Evolutionary conservation across 148 eudicot genomes (phyloP).

Genomic region (Nepenthes gracilis): DNA sequence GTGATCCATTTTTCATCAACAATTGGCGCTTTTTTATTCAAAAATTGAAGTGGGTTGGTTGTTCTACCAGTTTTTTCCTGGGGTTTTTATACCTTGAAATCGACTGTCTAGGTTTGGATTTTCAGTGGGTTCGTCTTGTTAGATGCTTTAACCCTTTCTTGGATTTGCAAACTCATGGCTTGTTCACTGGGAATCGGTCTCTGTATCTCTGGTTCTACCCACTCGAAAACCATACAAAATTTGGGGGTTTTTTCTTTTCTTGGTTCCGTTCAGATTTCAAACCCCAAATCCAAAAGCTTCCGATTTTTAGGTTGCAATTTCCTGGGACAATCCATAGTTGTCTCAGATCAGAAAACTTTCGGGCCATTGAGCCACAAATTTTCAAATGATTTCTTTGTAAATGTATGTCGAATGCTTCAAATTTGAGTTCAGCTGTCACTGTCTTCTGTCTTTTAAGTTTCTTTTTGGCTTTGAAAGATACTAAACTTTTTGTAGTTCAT

Average conservation of each 20-base stretch:
- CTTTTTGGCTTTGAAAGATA: background rate
- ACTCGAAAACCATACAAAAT: conserved; percentile 2
- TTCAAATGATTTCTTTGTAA: conserved; percentile 8
- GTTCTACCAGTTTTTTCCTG: no score
- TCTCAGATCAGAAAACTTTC: conserved; percentile 10
- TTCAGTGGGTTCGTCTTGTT: no score
- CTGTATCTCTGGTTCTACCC: conserved; percentile 10
- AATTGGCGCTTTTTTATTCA: no score
- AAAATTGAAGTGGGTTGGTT: no score
- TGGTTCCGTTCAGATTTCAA: conserved; percentile 2
- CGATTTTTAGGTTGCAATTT: conserved; percentile 10
- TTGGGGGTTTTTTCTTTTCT: background rate
- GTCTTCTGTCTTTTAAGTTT: background rate
- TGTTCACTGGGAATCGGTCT: conserved; percentile 17
- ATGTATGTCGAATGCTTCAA: conserved; percentile 15
- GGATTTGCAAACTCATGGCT: conserved; percentile 9
- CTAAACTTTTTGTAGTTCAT: background rate
- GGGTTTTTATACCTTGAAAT: no score
- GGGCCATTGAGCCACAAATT: conserved; percentile 1
- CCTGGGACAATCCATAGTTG: conserved; percentile 16
- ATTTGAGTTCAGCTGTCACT: background rate
- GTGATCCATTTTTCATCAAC: no score
- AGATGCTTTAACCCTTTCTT: no score
- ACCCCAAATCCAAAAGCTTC: conserved; percentile 4
- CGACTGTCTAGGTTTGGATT: no score